A percentile compares a stretch with the other conserved stretches of the same genome.
Conservation (phyloP, 169 alveolate species). For the Cryptosporidium viatorum region DNA sequence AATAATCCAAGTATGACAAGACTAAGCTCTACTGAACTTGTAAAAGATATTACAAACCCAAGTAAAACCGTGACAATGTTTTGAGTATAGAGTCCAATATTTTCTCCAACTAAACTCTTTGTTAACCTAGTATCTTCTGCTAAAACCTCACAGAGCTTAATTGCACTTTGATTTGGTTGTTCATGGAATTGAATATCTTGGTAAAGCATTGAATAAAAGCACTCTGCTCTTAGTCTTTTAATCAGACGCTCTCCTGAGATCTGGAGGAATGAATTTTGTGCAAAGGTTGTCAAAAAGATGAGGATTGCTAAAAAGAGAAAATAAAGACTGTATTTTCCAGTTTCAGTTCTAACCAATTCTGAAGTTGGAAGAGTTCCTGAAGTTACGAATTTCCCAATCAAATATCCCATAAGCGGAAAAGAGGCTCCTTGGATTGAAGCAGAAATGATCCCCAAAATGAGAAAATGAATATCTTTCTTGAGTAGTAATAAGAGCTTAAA, state of each 20-base stretch:
- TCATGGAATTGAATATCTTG: constrained; percentile 54
- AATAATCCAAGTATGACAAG: constrained; percentile 30
- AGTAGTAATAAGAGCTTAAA: constrained; percentile 10
- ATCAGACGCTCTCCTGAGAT: constrained; percentile 59
- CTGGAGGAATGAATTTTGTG: constrained; percentile 54
- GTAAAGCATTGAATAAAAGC: constrained; percentile 38
- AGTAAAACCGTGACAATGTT: constrained; percentile 46
- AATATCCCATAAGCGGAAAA: constrained; percentile 58
- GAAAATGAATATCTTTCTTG: constrained; percentile 43
- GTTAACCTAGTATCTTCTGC: constrained; percentile 55
- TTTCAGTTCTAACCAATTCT: constrained; percentile 38
- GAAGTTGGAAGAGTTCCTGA: constrained; percentile 52
- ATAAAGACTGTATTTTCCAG: constrained; percentile 56
- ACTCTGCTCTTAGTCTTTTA: constrained; percentile 67
- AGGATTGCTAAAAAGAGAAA: constrained; percentile 29
- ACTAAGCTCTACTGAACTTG: constrained; percentile 50
- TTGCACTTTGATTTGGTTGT: constrained; percentile 4
- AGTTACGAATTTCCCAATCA: constrained; percentile 57
- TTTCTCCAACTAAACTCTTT: constrained; percentile 64
- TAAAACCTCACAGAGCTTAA: constrained; percentile 51
- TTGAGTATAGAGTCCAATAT: constrained; percentile 61
- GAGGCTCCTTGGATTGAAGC: constrained; percentile 64
- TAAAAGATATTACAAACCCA: constrained; percentile 52
- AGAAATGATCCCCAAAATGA: constrained; percentile 34
- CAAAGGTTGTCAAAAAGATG: constrained; percentile 47